Evolutionary conservation across 106 monocot species (phyloP), one percentile per base, ranked within the genome.

Genomic region (Phalaenopsis equestris): DNA sequence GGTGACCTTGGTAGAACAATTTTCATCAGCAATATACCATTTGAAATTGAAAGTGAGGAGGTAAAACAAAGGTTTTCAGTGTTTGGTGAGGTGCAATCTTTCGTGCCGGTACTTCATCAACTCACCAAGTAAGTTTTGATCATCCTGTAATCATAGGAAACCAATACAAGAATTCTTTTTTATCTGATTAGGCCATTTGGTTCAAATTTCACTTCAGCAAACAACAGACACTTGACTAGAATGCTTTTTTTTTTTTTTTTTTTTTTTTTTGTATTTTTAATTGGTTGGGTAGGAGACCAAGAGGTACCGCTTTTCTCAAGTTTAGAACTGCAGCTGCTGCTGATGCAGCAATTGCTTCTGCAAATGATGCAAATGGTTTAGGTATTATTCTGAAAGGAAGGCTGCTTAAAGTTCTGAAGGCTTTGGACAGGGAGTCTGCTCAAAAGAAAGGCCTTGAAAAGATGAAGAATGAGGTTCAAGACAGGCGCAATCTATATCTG

Each of bases 1-100:
- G 74, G 23, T 79, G 91, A 91, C 84, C 79, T 99, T 75, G 90
- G 93, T 72, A 86, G 82, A 57, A 99, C 95, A 56, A 80, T 99
- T 79, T 99, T 99, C 73, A 90, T 95, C 77, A 91, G 90, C 81
- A 99, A 99, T 67, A 87, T 99, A 80, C 99, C 99, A 30, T 99
- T 95, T 89, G 95, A 99, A 79, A 79, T 89, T 55, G 85, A 79
- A n/a, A 81, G 64, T 76, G 95, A 87, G 79, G 99, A 95, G 67
- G 95, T 99, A 58, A 95, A 87, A 77, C 83, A 90, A 73, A 91
- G 88, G 70, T 99, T 99, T 79, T 90, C 91, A 24, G 70, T 91
- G 23, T 99, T 93, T 88, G 99, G 99, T 38, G 86, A 91, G 75
- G 88, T 99, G 79, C 84, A 89, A 70, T 87, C 91, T 42, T 93